Evolutionary conservation across 2,329 filamentous ascomycete species (phyloP).

Genomic region (Dothidotthia symphoricarpi): DNA sequence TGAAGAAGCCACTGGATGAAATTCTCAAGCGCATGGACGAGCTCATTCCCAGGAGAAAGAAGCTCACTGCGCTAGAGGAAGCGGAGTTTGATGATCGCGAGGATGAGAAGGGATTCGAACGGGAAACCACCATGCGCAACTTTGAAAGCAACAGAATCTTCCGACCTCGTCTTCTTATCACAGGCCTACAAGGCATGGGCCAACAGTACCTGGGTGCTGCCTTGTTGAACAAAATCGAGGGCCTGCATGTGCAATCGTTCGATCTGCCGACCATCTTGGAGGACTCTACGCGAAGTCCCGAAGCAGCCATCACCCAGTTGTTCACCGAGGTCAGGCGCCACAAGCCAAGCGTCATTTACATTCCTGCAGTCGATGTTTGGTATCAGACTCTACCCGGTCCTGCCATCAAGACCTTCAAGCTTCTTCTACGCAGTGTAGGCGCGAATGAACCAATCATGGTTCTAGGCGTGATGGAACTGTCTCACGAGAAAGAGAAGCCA

Average conservation of each 20-base stretch:
- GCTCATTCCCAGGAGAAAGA: conserved; percentile 80
- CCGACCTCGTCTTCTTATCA: conserved; percentile 80
- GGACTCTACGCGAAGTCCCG: conserved; percentile 75
- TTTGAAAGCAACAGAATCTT: conserved; percentile 89
- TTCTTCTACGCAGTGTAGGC: conserved; percentile 77
- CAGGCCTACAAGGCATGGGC: conserved; percentile 85
- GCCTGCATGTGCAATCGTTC: conserved; percentile 90
- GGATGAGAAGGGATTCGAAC: conserved; percentile 76
- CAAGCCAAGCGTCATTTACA: conserved; percentile 93
- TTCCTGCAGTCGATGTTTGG: conserved; percentile 89
- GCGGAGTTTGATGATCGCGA: conserved; percentile 89
- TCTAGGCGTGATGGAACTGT: conserved; percentile 76
- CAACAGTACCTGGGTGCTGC: conserved; percentile 86
- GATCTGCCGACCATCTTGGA: conserved; percentile 84
- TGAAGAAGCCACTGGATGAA: conserved; percentile 68
- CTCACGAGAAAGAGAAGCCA: conserved; percentile 56
- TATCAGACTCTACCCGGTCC: conserved; percentile 65
- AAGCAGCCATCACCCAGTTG: conserved; percentile 84
- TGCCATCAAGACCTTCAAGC: conserved; percentile 75
- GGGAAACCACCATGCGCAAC: conserved; percentile 67
- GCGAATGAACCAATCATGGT: conserved; percentile 87
- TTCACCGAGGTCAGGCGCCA: conserved; percentile 92
- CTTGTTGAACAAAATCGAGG: conserved; percentile 85
- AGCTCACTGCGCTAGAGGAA: conserved; percentile 85
- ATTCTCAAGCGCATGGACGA: conserved; percentile 70